Conservation (phyloP, 345 rosid genomes). For the Rubroshorea leprosula region DNA sequence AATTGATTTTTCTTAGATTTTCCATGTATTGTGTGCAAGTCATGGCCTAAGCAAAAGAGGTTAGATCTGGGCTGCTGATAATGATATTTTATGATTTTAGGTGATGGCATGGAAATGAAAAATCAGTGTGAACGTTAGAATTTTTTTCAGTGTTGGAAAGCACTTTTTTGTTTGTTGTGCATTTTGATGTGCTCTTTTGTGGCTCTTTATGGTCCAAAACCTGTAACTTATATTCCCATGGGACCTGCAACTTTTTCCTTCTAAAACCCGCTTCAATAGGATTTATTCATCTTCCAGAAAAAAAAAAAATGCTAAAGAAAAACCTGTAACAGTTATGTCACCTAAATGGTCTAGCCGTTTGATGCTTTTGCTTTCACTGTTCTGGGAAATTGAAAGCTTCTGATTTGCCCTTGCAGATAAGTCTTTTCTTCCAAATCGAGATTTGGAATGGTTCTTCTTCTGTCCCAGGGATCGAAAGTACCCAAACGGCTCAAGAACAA, state of each 20-base stretch:
- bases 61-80: no score
- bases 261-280: conserved; percentile 10
- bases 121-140: conserved; percentile 19
- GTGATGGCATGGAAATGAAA: not conserved
- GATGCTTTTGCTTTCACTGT: not conserved
- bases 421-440: conserved; percentile 70
- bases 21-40: not conserved
- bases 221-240: conserved; percentile 6
- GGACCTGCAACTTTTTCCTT: conserved; percentile 20
- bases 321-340: not conserved
- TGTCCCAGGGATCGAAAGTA: conserved; percentile 80
- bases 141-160: conserved; percentile 20
- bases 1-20: no score
- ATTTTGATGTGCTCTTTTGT: conserved; percentile 7
- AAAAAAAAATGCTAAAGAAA: not conserved
- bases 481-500: conserved; percentile 74
- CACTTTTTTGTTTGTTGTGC: conserved; percentile 24
- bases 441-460: conserved; percentile 94
- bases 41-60: no score
- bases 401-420: conserved; percentile 43
- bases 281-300: not conserved
- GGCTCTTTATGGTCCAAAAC: conserved; percentile 10
- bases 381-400: not conserved
- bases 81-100: not conserved
- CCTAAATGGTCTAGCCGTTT: not conserved